Evolutionary conservation across 2,329 filamentous ascomycete species (phyloP), one percentile per base, ranked within the genome.

Genomic region (Fusarium liriodendri): DNA sequence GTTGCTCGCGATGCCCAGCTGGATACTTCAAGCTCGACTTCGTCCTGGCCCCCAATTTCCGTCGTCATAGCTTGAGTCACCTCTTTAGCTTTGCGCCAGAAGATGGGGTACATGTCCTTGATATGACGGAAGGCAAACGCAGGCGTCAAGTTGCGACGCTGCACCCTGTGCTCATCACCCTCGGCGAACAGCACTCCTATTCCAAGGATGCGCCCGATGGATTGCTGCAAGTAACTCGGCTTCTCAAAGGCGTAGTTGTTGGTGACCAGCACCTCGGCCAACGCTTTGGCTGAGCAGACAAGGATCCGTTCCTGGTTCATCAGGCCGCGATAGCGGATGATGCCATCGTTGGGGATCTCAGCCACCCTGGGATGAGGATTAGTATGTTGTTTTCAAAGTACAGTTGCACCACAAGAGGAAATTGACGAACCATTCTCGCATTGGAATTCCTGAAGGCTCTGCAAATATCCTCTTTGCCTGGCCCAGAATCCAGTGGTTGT

Each of bases 81-180:
- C 79, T 96, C 92, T 9, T 88, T 82, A 1, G 92, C 89, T 83
- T 97, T 97, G 22, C 83, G 78, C 95, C 95, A 98, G 82, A 98
- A 97, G 7, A 93, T 84, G 0, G 94, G 92, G 77, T 97, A 97
- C 16, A 98, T 84, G 68, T 96, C 89, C 80, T 97, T 97, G 80
- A 97, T 87, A 77, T 97, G 94, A 25, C 95, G 89, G 79, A 94
- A 97, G n/a, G 91, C 88, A 81, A 98, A 98, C 2, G 94, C 94
- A 0, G 95, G 95, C 84, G 92, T 90, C 20, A 97, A 88, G 67
- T 92, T 91, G 80, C 93, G 95, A 55, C 95, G 89, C 84, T 95
- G 93, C 77, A 89, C 85, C 84, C 93, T 97, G 82, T 98, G 96
- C 78, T 95, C 94, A 14, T 97, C 94, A n/a, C 95, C 95, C 82